Percentiles rank a stretch among this genome's conserved stretches.
Evolutionary conservation across 306 rosid genomes (phyloP).

Genomic region (Lupinus albus): DNA sequence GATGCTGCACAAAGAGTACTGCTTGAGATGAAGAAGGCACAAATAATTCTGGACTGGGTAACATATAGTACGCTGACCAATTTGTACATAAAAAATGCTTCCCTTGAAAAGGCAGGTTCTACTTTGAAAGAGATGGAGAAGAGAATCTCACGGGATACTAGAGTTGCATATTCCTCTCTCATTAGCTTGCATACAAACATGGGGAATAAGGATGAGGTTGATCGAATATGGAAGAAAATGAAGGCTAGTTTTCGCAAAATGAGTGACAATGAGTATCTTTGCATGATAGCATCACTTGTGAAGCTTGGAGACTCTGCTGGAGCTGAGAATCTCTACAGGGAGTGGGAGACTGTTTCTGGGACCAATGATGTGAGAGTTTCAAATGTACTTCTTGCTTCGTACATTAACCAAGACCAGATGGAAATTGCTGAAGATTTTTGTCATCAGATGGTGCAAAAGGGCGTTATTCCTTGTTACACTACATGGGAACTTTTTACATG

Average conservation of each 20-base stretch:
- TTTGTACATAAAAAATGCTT: conserved; percentile 63
- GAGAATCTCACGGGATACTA: conserved; percentile 49
- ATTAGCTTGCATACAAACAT: conserved; percentile 76
- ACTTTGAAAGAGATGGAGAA: conserved; percentile 91
- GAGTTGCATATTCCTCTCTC: conserved; percentile 74
- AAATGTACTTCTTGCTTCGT: conserved; percentile 75
- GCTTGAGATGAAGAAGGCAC: conserved; percentile 70
- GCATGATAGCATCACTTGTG: conserved; percentile 83
- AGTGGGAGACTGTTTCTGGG: conserved; percentile 77
- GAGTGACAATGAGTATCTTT: conserved; percentile 76
- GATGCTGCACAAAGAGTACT: conserved; percentile 74
- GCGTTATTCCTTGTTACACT: conserved; percentile 62
- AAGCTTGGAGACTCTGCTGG: conserved; percentile 68
- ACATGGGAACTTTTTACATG: conserved; percentile 86
- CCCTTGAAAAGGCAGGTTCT: conserved; percentile 63
- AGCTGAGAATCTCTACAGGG: conserved; percentile 74
- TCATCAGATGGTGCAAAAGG: conserved; percentile 53
- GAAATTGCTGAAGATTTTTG: conserved; percentile 68
- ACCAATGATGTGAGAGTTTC: conserved; percentile 76
- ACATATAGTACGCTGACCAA: conserved; percentile 73
- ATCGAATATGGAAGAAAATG: conserved; percentile 74
- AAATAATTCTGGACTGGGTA: conserved; percentile 76
- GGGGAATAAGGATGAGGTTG: conserved; percentile 75
- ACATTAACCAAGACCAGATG: conserved; percentile 64
- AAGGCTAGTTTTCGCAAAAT: conserved; percentile 62